Evolutionary conservation across 495 filamentous ascomycete species (phyloP), one percentile per base, ranked within the genome.

Genomic region (Usnea hakonensis): DNA sequence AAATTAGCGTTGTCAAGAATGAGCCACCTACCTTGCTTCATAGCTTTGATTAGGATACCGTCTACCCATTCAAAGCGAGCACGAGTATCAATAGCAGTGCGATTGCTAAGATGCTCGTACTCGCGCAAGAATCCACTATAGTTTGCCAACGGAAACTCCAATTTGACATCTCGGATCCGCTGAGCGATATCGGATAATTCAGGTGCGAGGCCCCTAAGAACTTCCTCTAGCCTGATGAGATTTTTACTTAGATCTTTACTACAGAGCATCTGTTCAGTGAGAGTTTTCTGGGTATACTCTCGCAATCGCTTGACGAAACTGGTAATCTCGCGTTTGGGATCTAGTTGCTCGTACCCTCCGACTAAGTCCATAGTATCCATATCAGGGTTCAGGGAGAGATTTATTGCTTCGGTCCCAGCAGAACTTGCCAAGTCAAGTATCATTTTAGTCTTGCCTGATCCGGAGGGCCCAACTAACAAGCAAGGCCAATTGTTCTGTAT

Each of bases 41-140:
- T 77, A 55, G 95, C 93, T 64, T 90, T 83, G 26, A 97, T 87
- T 36, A 99, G 84, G 60, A 92, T 81, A 50, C 95, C 93, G 70
- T 97, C 95, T 4, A 94, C 83, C 95, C 95, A 99, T 70, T 96
- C 90, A 72, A 99, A 99, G 3, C 86, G 87, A 61, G 91, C 90
- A 61, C 77, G 81, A 63, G 79, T 77, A 36, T 66, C 56, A n/a
- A 21, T 44, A 43, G 30, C 65, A 26, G 79, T 73, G 4, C 74
- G 70, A 43, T 76, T 64, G 30, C 79, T 71, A 57, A 86, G 62
- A 21, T 63, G 69, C 53, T 72, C 73, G 40, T 74, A 75, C 41
- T 73, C 67, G 14, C 65, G 28, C 23, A 40, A 43, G 3, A 60
- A 57, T 1, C 28, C 50, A 40, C 72, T 59, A 52, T 84, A 72